A percentile compares a stretch with the other conserved stretches of the same genome.
Evolutionary conservation across 129 eudicot species (phyloP).

Genomic region (Arctium minus): DNA sequence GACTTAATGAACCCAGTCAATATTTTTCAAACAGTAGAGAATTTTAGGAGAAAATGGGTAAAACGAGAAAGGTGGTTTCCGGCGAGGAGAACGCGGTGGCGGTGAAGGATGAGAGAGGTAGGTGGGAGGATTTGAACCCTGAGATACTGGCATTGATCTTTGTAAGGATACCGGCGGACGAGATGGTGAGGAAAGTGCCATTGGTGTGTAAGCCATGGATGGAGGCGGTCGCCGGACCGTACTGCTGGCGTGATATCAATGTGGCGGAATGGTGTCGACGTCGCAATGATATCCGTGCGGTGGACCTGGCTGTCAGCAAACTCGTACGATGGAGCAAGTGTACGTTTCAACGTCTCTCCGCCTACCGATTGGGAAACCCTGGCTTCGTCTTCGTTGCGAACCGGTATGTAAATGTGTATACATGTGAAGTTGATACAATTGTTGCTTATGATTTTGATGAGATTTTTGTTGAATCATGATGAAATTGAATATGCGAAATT

Average conservation of each 20-base stretch:
- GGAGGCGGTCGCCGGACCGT: conserved; percentile 9
- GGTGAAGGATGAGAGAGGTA: background rate
- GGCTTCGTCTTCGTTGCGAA: conserved; percentile 19
- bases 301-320: conserved; percentile 22
- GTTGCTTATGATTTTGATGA: background rate
- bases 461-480: background rate
- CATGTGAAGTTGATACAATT: background rate
- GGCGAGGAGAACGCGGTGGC: background rate
- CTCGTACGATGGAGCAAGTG: conserved; percentile 15
- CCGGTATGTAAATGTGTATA: conserved; percentile 1
- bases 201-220: conserved; percentile 27
- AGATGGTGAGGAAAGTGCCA: conserved; percentile 23
- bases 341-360: conserved; percentile 22
- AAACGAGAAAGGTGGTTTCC: background rate
- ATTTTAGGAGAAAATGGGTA: background rate
- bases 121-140: conserved; percentile 9
- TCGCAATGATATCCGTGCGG: background rate
- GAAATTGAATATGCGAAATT: background rate
- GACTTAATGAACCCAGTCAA: background rate
- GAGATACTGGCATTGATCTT: conserved; percentile 19
- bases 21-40: background rate
- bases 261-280: conserved; percentile 5
- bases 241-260: conserved; percentile 17
- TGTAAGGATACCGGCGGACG: conserved; percentile 16
- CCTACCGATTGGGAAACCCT: conserved; percentile 8